A percentile compares a stretch with the other conserved stretches of the same genome.
These are phyloP conservation scores for Phaffia tasmanica DNA, from an alignment of 768 basidiomycete species.

Conservation along the genomic window DNA sequence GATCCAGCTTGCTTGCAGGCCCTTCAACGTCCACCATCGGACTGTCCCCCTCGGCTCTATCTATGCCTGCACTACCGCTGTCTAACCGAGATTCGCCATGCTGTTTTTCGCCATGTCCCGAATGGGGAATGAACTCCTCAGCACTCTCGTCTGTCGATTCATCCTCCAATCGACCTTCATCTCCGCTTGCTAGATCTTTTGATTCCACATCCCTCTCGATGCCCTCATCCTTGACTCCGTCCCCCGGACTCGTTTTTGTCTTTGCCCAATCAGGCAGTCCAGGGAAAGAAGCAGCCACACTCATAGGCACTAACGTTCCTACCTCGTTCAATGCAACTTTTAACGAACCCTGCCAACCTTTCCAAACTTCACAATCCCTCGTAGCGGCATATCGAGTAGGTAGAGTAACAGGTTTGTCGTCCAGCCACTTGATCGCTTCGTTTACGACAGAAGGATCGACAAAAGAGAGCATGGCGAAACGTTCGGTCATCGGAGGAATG, in stretches of 20 bases:
- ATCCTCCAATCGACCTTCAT: neutral
- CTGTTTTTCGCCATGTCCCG: constrained; percentile 6
- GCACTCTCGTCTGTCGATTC: constrained; percentile 11
- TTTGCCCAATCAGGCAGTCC: constrained; percentile 17
- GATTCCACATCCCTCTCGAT: neutral
- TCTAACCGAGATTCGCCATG: neutral
- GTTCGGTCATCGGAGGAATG: constrained; percentile 32
- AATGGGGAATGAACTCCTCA: constrained; percentile 10
- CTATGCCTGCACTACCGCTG: too few relatives aligned
- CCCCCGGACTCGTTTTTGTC: neutral
- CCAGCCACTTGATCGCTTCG: constrained; percentile 31
- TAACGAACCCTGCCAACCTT: constrained; percentile 32
- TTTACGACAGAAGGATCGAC: constrained; percentile 27
- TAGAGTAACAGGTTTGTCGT: constrained; percentile 32
- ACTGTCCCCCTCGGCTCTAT: too few relatives aligned
- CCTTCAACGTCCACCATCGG: too few relatives aligned
- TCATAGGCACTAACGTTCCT: constrained; percentile 31
- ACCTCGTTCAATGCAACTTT: constrained; percentile 31
- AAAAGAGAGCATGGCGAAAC: constrained; percentile 35
- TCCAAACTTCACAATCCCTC: constrained; percentile 34
- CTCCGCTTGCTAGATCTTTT: neutral
- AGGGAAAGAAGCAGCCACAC: constrained; percentile 19
- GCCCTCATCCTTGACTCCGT: too few relatives aligned
- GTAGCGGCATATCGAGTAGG: constrained; percentile 30
- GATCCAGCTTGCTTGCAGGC: too few relatives aligned